phyloP scores from a whole-genome alignment of 345 rosid species.

The Hypericum perforatum region DNA sequence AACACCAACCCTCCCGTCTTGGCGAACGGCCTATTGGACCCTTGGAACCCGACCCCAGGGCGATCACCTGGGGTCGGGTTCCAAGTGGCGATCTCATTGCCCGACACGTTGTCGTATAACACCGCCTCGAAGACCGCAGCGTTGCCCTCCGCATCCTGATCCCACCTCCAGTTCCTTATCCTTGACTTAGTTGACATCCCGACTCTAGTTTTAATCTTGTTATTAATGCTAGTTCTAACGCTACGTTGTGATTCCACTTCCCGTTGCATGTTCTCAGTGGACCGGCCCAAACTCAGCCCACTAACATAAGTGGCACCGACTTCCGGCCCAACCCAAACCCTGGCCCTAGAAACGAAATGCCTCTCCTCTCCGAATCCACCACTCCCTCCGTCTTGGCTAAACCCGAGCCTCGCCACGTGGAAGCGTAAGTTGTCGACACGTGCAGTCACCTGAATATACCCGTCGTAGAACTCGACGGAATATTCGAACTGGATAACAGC shows the following conservation, averaged over 20 bases:
- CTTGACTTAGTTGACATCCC: conserved; percentile 37
- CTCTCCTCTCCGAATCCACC: conserved; percentile 33
- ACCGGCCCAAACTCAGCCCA: conserved; percentile 66
- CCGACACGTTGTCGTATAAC: conserved; percentile 38
- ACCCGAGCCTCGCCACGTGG: conserved; percentile 56
- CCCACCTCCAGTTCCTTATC: conserved; percentile 68
- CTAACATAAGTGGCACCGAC: conserved; percentile 62
- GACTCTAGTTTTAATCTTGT: conserved; percentile 42
- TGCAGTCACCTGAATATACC: conserved; percentile 50
- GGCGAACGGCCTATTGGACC: conserved; percentile 44
- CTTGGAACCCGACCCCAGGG: conserved; percentile 9
- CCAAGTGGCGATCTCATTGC: conserved; percentile 34
- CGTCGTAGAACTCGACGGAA: conserved; percentile 41
- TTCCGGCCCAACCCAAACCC: conserved; percentile 82
- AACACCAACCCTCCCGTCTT: conserved; percentile 69
- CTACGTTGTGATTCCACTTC: conserved; percentile 37
- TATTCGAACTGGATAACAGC: conserved; percentile 61
- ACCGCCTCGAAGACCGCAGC: conserved; percentile 61
- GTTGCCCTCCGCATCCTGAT: conserved; percentile 77
- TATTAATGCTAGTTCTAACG: conserved; percentile 30
- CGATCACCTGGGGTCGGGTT: conserved; percentile 12
- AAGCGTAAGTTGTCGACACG: conserved; percentile 72
- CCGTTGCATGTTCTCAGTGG: conserved; percentile 42
- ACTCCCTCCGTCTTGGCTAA: conserved; percentile 20
- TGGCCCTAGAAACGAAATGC: conserved; percentile 51